Percentiles rank a stretch among this genome's conserved stretches.
Evolutionary conservation across 495 filamentous ascomycete species (phyloP).

Genomic region (Hyaloscypha variabilis): DNA sequence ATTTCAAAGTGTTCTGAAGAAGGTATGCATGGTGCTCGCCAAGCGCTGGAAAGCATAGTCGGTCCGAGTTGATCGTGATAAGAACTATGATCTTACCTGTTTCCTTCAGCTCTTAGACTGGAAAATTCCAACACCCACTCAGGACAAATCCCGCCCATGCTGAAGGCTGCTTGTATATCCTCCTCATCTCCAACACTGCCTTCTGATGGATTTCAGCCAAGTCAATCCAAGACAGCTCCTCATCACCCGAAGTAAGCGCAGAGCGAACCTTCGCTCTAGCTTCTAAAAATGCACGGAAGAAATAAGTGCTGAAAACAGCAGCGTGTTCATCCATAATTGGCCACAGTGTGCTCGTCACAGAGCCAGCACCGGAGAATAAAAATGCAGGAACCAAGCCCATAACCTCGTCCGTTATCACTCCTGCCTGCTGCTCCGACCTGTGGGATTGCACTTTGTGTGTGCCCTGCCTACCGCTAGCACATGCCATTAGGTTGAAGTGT

Average conservation of each 20-base stretch:
- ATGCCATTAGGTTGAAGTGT: not conserved
- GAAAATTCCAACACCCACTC: not conserved
- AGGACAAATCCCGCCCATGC: not conserved
- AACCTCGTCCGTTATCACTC: not conserved
- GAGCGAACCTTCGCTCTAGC: not conserved
- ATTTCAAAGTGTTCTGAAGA: no score
- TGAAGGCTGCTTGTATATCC: not conserved
- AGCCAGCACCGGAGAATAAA: not conserved
- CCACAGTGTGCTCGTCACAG: not conserved
- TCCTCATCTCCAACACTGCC: not conserved
- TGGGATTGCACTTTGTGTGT: not conserved
- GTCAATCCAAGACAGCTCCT: not conserved
- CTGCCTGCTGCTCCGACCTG: not conserved
- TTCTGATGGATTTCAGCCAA: not conserved
- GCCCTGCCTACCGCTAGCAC: not conserved
- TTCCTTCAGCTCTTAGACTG: not conserved
- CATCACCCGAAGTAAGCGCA: not conserved
- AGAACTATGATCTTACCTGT: not conserved
- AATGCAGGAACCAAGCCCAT: not conserved
- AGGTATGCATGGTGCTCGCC: no score
- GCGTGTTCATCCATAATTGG: not conserved
- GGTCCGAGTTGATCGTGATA: no score
- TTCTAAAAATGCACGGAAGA: not conserved
- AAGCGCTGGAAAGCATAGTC: no score
- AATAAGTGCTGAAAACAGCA: not conserved